Conservation (phyloP, 2,329 filamentous ascomycete species). For the Tolypocladium paradoxum region DNA sequence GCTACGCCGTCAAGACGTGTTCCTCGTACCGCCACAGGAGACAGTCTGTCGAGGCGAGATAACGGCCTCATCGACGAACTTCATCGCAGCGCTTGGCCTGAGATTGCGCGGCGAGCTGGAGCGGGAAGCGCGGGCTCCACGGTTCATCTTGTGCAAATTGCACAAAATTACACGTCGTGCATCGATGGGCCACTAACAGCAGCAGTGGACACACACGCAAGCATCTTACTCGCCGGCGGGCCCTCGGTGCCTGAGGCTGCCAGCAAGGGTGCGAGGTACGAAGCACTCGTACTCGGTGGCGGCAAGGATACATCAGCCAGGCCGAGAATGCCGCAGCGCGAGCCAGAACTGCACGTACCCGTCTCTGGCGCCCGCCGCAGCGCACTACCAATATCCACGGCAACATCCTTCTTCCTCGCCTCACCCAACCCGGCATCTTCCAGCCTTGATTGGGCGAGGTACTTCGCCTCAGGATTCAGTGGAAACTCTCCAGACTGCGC, state of each 20-base stretch:
- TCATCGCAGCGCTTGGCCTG: neutral
- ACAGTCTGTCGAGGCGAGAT: neutral
- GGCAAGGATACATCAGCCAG: neutral
- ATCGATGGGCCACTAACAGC: neutral
- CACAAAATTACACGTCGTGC: neutral
- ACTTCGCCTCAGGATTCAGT: neutral
- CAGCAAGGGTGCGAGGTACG: neutral
- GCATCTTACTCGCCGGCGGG: neutral
- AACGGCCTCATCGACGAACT: neutral
- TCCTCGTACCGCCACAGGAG: neutral
- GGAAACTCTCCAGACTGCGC: neutral
- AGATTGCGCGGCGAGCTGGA: neutral
- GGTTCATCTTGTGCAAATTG: neutral
- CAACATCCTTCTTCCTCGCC: neutral
- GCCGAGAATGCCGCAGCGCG: neutral
- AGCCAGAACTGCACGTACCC: neutral
- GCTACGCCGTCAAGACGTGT: neutral
- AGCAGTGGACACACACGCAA: neutral
- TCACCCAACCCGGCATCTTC: neutral
- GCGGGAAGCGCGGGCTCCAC: neutral
- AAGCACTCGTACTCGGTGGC: neutral
- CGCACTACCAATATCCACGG: neutral
- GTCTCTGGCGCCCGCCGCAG: neutral
- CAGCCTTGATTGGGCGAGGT: too few relatives aligned
- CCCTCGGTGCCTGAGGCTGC: neutral